Evolutionary conservation across 2,329 filamentous ascomycete species (phyloP), one percentile per base, ranked within the genome.

Genomic region (Aspergillus luchuensis): DNA sequence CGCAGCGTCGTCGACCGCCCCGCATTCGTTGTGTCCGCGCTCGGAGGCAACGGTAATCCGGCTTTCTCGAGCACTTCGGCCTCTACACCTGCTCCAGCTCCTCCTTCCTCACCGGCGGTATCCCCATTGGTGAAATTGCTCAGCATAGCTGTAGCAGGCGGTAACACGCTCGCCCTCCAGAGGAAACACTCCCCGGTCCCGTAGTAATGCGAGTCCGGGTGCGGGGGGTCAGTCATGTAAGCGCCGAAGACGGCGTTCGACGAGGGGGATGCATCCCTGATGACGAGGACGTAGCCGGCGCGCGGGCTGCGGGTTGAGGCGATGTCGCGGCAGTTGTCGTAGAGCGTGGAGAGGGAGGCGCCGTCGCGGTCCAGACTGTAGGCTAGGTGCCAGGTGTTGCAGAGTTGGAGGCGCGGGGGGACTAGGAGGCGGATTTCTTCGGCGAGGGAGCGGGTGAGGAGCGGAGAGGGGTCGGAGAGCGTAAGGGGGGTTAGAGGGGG

Each of bases 181-280:
- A 96, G 85, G 76, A 96, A 99, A 78, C 94, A 98, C 77, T 99
- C 95, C 70, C 95, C 95, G 11, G 92, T 97, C 70, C 95, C 95
- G 76, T 91, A 99, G 81, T 97, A 99, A 65, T 93, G 90, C 2
- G 91, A 79, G 1, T 87, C 82, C 0, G 92, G 91, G 68, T 90
- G 91, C 10, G 94, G 93, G 54, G 90, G 84, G 74, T 99, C 94
- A 56, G 92, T 96, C 57, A 98, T 86, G 76, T 98, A 98, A 56
- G 93, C 93, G 72, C 95, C 95, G 74, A 99, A 99, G 45, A 92
- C 85, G 25, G 78, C 72, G 51, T 74, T 72, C 23, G 71, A 68
- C 23, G 71, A 69, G 3, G 74, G 68, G 15, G 73, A 77, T 19
- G 85, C 85, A 74, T 99, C 95, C 69, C 86, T 85, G 19, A 98